Conservation (phyloP, 495 filamentous ascomycete species). For the Podospora pseudopauciseta region DNA sequence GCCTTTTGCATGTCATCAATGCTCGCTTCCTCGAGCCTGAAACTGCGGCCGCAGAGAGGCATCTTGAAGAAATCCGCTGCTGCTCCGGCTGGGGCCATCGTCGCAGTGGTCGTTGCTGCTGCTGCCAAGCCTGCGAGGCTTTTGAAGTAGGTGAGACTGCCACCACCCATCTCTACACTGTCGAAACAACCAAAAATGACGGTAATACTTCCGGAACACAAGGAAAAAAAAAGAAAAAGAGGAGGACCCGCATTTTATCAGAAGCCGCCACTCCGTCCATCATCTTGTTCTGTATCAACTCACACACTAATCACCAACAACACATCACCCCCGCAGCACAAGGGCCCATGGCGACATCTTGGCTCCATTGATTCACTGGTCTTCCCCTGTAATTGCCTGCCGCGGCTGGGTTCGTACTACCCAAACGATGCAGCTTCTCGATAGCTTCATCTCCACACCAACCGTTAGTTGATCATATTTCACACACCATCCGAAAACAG, state of each 20-base stretch:
- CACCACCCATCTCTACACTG: not conserved
- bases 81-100: not conserved
- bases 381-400: not conserved
- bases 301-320: not conserved
- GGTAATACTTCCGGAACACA: not conserved
- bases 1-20: slow-evolving; percentile 42
- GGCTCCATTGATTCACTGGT: not conserved
- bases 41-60: slow-evolving; percentile 52
- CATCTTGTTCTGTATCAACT: not conserved
- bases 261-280: not conserved
- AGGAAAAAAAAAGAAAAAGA: not conserved
- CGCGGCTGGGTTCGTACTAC: not conserved
- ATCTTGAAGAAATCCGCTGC: slow-evolving; percentile 43
- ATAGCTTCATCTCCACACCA: not conserved
- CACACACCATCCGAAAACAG: not conserved
- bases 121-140: not conserved
- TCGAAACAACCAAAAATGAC: no score
- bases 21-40: slow-evolving; percentile 59
- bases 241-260: not conserved
- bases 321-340: not conserved
- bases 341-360: not conserved
- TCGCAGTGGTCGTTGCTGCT: not conserved
- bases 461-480: not conserved
- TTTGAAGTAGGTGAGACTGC: not conserved
- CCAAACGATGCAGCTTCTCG: not conserved